phyloP scores from a whole-genome alignment of 345 rosid genomes.

The Eucalyptus curtisii region DNA sequence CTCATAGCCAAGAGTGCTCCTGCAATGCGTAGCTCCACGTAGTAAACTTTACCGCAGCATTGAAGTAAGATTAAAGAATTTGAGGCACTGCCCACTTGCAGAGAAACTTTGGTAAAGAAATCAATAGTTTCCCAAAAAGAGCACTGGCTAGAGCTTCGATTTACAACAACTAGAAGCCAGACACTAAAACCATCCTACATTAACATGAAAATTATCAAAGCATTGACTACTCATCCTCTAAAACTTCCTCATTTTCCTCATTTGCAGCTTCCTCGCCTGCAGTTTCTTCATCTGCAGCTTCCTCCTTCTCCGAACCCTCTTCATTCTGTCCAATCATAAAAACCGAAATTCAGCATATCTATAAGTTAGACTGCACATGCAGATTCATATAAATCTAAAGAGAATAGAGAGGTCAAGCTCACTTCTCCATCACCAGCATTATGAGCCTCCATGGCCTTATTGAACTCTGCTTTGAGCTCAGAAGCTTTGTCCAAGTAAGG shows the following conservation, averaged over 20 bases:
- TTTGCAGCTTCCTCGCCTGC: constrained; percentile 9
- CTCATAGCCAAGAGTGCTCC: background rate
- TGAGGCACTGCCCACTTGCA: background rate
- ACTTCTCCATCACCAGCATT: constrained; percentile 24
- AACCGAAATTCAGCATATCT: background rate
- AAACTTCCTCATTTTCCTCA: background rate
- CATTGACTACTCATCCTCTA: background rate
- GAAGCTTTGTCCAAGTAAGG: constrained; percentile 60
- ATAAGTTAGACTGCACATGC: background rate
- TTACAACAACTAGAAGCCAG: background rate
- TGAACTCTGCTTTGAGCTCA: constrained; percentile 56
- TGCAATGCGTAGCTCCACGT: background rate
- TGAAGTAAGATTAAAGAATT: background rate
- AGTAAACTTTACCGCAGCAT: background rate
- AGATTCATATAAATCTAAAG: background rate
- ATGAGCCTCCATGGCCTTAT: constrained; percentile 23
- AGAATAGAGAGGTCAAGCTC: background rate
- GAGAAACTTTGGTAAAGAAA: background rate
- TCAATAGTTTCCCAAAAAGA: background rate
- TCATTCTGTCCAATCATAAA: constrained; percentile 22
- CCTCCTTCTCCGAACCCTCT: constrained; percentile 10
- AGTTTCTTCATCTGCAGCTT: background rate
- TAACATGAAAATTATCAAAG: background rate
- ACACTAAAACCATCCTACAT: background rate
- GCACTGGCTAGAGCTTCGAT: background rate